Base-by-base conservation (phyloP, 176 grass and related monocot species). In the Eleusine indica region DNA sequence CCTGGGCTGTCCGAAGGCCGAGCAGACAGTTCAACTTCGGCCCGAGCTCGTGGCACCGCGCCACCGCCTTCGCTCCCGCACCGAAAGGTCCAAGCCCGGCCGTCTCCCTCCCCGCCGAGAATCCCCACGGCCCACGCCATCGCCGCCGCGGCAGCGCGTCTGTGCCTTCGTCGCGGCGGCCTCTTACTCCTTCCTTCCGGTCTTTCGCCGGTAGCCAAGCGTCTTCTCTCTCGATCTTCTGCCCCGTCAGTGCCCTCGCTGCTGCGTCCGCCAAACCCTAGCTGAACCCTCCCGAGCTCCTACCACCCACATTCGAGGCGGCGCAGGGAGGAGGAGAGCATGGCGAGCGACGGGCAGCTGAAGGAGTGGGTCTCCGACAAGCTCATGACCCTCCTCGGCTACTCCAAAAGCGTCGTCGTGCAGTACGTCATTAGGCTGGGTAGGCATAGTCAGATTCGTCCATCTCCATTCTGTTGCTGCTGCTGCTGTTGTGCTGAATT, bases 311-410 rank as follows among this genome's bases (percentile, higher is more conserved):
- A 56, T 84, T 46, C 16, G 28, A 38, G 63, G 62, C 35, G 77
- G 46, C 46, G 11, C 17, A 53, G 47, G 30, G 11, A 68, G 49
- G 4, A 46, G 54, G 21, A 71, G 28, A 41, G 75, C 67, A 94
- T 94, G 92, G 84, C 89, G 53, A 89, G 79, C 66, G 87, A 94
- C 44, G 80, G 75, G 53, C 81, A 94, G 72, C 83, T 94, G 48
- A 91, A 78, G 86, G 92, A 88, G 25, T 98, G 95, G 95, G 95
- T 98, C 25, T 92, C 90, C 3, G 92, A 94, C 80, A 91, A 91
- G 69, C 75, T 98, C 75, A 98, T 98, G 84, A 62, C 86, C 0
- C 54, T 98, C 32, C 82, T 93, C 48, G 95, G 92, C 3, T 98
- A 88, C 85, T 94, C 95, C 46, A 90, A 86, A 9, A 78, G 68